Base-by-base conservation (phyloP, 495 filamentous ascomycete genomes). In the Acidiella bohemica region DNA sequence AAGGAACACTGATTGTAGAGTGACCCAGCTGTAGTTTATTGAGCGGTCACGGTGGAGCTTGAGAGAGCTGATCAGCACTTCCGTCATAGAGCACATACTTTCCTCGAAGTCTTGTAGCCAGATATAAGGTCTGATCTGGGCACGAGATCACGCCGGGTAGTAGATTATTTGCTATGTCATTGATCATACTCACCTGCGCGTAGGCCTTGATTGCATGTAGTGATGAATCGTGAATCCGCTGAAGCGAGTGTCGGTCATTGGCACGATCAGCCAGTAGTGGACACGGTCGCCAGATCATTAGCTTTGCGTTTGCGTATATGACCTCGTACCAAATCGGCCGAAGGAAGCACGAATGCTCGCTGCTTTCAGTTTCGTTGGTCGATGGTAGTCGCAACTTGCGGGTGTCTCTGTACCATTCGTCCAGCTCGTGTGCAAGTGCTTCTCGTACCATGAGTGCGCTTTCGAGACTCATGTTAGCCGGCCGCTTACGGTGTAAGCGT, bases 11-110 rank as follows among this genome's bases (percentile, higher is more conserved):
- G 44, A 41, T 16, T 47, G 44, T 13, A 47, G 38, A 1, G 44
- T 47, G 5, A 47, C 20, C 44, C 44, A 47, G 26, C 26, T 41
- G 24, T 47, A 47, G 28, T 47, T 47, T 37, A 47, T 47, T 19
- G 24, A 17, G 7, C 44, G 44, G 19, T 10, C 27, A 9, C 30
- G 26, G 21, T 41, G 44, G 4, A 47, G 23, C 16, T n/a, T n/a
- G n/a, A n/a, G n/a, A n/a, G n/a, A n/a, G n/a, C n/a, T n/a, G n/a
- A n/a, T n/a, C n/a, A n/a, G n/a, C n/a, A n/a, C n/a, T n/a, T n/a
- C n/a, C n/a, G n/a, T n/a, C n/a, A n/a, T n/a, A n/a, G n/a, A n/a
- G n/a, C n/a, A n/a, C n/a, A n/a, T n/a, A n/a, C n/a, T n/a, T n/a
- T n/a, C n/a, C n/a, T n/a, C n/a, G n/a, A n/a, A n/a, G n/a, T n/a